Evolutionary conservation across 306 rosid genomes (phyloP), one percentile per base, ranked within the genome.

Genomic region (Abrus precatorius): DNA sequence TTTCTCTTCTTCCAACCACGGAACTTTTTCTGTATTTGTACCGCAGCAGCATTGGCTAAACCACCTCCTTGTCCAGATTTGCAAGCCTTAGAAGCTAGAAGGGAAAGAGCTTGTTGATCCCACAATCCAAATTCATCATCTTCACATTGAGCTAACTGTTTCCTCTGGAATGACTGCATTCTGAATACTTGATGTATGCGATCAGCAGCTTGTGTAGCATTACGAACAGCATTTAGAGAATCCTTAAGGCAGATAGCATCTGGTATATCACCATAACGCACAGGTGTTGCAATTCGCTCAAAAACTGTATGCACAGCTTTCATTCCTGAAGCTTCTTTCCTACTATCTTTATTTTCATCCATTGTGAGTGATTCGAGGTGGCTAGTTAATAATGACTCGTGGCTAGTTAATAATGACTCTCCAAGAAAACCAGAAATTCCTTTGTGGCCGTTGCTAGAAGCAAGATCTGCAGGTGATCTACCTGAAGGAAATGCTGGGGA

Each of bases 1-100:
- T 86, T 94, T 88, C 97, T 94, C 87, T 85, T 90, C 76, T 76
- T 90, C 98, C 98, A 94, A 85, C 98, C 97, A 80, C 98, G 98
- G 33, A 80, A 94, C 85, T 92, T 92, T 62, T 94, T 94, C 92
- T 94, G 98, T 87, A 94, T 94, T 45, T 79, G 92, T 63, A 77
- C 34, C 44, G 98, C 98, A 72, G 98, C 97, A 74, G 86, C 78
- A 74, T 89, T 79, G 61, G 69, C 88, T 38, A 70, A 75, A 74
- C 91, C 88, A 74, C 84, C 75, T 72, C 73, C 78, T 48, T 73
- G 85, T 67, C 93, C 87, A 38, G 81, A 80, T 87, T 81, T 94
- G 76, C 77, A 38, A 65, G 80, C 38, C 85, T 86, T 89, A 30
- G 89, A 80, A 74, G 92, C 85, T 38, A 90, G 9, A 76, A 89